Conservation (phyloP, 192 early-diverging fungal species). For the Umbelopsis isabellina region DNA sequence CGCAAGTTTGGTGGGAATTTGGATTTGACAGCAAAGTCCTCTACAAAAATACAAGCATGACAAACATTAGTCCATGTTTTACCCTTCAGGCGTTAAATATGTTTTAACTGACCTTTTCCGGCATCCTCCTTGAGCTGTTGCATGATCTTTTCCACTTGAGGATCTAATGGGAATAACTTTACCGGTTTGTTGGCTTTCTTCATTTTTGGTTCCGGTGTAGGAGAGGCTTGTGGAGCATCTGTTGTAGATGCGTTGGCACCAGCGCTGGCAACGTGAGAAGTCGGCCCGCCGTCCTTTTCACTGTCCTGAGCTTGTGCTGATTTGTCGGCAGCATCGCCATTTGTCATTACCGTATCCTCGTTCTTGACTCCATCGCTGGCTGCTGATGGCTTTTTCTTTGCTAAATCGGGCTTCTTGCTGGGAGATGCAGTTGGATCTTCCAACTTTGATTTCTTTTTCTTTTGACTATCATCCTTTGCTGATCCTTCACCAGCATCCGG, state of each 20-base stretch:
- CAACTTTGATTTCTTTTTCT: constrained; percentile 11
- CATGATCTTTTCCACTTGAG: constrained; percentile 34
- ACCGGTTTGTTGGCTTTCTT: constrained; percentile 9
- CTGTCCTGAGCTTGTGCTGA: background rate
- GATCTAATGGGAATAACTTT: constrained; percentile 33
- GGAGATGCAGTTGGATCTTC: constrained; percentile 19
- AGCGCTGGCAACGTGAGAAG: background rate
- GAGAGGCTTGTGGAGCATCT: background rate
- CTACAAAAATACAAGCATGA: constrained; percentile 21
- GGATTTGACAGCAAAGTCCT: constrained; percentile 54
- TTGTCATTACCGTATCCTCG: background rate
- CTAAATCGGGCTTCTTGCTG: background rate
- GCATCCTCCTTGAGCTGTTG: constrained; percentile 33
- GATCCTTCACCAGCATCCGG: background rate
- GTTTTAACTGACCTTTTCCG: constrained; percentile 32
- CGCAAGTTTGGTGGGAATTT: constrained; percentile 50
- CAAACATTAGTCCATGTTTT: background rate
- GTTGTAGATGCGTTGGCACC: background rate
- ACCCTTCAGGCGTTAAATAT: background rate
- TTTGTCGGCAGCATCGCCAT: background rate
- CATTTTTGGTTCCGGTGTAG: background rate
- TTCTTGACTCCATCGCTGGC: background rate
- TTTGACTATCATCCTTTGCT: constrained; percentile 8
- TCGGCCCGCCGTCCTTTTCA: constrained; percentile 23
- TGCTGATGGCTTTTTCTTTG: background rate